Base-by-base conservation (phyloP, 108 stramenopile genomes). In the Nitzschia palea region DNA sequence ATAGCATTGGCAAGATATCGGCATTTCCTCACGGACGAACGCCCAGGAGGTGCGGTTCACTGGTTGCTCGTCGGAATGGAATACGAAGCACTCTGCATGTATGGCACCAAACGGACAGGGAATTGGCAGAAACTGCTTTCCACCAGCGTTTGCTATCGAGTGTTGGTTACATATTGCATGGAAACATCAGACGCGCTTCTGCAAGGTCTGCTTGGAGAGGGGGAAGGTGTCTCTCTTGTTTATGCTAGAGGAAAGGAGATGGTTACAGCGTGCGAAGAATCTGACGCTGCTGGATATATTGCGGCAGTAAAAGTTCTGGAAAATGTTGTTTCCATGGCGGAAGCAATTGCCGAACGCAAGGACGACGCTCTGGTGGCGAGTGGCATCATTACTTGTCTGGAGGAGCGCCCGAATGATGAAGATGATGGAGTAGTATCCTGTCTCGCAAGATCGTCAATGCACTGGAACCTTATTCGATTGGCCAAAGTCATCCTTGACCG, bases 41-140 rank as follows among this genome's bases (percentile, higher is more conserved):
- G 48, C 28, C 68, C 67, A 29, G 70, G 74, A 3, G 74, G 77
- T 18, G 78, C 81, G 1, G 73, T 78, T 0, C 58, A 88, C 40
- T 90, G 87, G 88, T 67, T 93, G 5, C 23, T 93, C 15, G 40
- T 53, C 10, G 91, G 91, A 5, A 78, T 87, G 52, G 88, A 88
- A 54, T 60, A 82, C 9, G 78, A 77, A 70, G 73, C 86, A 0
- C 17, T 44, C 17, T 62, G 74, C 52, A 55, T 80, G 20, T 62
- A 58, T 18, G 73, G 74, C 22, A 52, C 57, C 28, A 44, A 69
- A 34, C 66, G 73, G 26, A 68, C 50, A 3, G 52, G 70, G 28
- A 37, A 31, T 33, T 79, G 70, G 71, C 71, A 73, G 43, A 27
- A 33, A 14, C 42, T 52, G 4, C 51, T 59, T 18, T 33, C 55